phyloP scores from a whole-genome alignment of 306 rosid genomes.

The Cyamopsis tetragonoloba region DNA sequence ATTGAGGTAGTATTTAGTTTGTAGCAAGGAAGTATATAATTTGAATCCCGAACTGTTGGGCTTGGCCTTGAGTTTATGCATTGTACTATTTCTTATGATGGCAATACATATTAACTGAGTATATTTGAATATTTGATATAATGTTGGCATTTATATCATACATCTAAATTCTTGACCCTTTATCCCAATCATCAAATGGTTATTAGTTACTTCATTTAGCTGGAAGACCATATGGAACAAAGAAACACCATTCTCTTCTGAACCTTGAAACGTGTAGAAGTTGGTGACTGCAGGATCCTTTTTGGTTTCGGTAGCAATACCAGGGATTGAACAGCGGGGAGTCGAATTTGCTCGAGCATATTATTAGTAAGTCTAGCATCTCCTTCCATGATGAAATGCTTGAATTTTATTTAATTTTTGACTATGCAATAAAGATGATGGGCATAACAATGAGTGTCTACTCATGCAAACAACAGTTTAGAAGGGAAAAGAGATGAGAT shows the following conservation, averaged over 20 bases:
- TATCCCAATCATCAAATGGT: neutral
- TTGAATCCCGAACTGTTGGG: neutral
- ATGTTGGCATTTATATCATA: neutral
- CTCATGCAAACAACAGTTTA: neutral
- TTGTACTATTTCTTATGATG: constrained; percentile 3
- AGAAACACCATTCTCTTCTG: neutral
- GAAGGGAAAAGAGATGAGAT: neutral
- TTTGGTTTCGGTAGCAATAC: neutral
- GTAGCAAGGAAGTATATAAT: constrained; percentile 14
- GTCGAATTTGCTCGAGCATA: neutral
- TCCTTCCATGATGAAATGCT: neutral
- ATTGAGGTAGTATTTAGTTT: constrained; percentile 25
- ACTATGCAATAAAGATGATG: neutral
- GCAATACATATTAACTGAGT: constrained; percentile 2
- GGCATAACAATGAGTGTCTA: neutral
- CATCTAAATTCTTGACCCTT: neutral
- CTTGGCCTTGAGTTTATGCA: constrained; percentile 13
- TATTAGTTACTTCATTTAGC: neutral
- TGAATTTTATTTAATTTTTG: neutral
- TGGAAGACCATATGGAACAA: neutral
- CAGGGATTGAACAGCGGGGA: neutral
- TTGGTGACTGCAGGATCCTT: neutral
- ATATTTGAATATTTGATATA: constrained; percentile 21
- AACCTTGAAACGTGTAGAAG: neutral
- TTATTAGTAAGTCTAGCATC: neutral